phyloP scores from a whole-genome alignment of 176 grass and related monocot genomes.

The Lolium perenne region DNA sequence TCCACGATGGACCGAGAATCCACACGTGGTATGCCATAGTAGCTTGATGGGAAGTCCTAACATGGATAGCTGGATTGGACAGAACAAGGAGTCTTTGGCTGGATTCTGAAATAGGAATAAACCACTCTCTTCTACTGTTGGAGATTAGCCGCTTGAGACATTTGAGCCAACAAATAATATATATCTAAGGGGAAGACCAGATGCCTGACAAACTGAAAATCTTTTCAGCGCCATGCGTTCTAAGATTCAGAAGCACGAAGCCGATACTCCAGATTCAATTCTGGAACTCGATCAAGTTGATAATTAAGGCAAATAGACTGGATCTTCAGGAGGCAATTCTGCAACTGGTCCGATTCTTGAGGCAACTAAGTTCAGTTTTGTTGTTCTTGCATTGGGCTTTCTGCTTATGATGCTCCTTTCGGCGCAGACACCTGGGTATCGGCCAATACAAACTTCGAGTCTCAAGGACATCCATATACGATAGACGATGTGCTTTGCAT shows the following conservation, averaged over 20 bases:
- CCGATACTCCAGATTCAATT: background rate
- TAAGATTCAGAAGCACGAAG: background rate
- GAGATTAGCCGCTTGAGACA: background rate
- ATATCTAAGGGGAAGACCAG: background rate
- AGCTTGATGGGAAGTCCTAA: slow-evolving; percentile 97
- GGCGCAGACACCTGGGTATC: background rate
- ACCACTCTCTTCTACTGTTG: slow-evolving; percentile 30
- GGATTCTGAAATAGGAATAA: slow-evolving; percentile 71
- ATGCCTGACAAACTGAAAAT: background rate
- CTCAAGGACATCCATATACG: no score
- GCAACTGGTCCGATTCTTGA: background rate
- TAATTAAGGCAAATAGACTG: background rate
- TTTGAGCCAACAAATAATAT: background rate
- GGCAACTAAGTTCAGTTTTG: background rate
- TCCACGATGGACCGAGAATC: no score
- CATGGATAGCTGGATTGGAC: slow-evolving; percentile 86
- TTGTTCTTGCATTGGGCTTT: background rate
- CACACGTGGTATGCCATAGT: slow-evolving; percentile 60
- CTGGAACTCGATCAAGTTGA: background rate
- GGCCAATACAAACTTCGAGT: no score
- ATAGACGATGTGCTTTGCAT: no score
- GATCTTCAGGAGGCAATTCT: background rate
- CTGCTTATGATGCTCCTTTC: background rate
- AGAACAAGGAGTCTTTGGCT: slow-evolving; percentile 76
- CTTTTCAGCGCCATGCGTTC: background rate